Percentiles rank a stretch among this genome's conserved stretches.
Evolutionary conservation across 2,329 filamentous ascomycete species (phyloP).

Genomic region (Epichloe bromicola): DNA sequence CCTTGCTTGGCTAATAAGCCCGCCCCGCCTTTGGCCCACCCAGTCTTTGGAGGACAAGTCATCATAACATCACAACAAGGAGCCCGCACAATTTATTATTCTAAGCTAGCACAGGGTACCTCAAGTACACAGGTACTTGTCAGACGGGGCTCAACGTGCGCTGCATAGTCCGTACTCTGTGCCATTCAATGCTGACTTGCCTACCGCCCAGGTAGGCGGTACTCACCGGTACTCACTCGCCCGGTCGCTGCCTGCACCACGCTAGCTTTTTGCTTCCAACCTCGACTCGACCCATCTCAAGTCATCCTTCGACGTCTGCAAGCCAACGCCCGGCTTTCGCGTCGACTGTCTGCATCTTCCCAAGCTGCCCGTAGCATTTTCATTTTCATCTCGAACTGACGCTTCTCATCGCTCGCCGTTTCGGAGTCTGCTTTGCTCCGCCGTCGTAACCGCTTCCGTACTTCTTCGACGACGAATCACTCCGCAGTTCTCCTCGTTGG

Average conservation of each 20-base stretch:
- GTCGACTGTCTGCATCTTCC: background rate
- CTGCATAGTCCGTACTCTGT: no score
- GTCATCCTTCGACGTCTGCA: background rate
- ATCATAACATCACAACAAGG: no score
- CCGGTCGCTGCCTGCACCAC: background rate
- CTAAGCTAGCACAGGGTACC: no score
- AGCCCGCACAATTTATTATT: no score
- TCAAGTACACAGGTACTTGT: no score
- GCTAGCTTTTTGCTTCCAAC: slow-evolving; percentile 1
- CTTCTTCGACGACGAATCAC: background rate
- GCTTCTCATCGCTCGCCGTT: background rate
- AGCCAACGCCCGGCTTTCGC: background rate
- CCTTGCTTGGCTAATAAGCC: no score
- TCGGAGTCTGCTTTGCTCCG: background rate
- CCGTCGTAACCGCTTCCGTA: background rate
- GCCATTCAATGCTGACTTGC: no score
- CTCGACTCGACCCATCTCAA: background rate
- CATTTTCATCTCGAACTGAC: background rate
- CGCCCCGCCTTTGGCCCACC: no score
- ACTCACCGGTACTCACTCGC: background rate
- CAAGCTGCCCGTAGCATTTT: background rate
- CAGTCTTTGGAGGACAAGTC: no score
- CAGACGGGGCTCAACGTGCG: no score
- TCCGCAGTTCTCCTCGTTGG: background rate
- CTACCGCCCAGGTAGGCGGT: no score